phyloP scores from a whole-genome alignment of 2,329 filamentous ascomycete species.

The Aspergillus sp. region DNA sequence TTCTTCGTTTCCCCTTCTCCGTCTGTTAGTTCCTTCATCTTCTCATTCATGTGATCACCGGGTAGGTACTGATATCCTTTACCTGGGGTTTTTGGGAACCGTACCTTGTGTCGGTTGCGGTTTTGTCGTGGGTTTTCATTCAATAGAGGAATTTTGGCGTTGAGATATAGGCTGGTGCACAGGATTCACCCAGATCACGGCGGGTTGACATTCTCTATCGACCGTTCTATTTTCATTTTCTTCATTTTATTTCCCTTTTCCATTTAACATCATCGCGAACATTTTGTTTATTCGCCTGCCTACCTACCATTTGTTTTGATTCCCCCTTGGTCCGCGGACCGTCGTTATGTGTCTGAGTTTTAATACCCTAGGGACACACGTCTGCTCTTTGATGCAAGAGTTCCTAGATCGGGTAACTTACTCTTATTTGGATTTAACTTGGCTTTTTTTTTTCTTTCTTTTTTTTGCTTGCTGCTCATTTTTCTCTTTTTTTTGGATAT shows the following conservation, averaged over 20 bases:
- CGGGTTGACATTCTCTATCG: conserved; percentile 10
- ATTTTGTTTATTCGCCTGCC: conserved; percentile 3
- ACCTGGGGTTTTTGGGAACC: neutral
- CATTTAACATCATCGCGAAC: neutral
- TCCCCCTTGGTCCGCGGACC: conserved; percentile 7
- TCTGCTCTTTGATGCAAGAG: conserved; percentile 3
- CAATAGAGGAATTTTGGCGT: conserved; percentile 26
- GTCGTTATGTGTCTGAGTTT: conserved; percentile 20
- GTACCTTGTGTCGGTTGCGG: neutral
- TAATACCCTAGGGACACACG: conserved; percentile 22
- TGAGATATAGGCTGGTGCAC: conserved; percentile 20
- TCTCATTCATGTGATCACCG: neutral
- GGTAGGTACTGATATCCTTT: no score
- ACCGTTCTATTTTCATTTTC: neutral
- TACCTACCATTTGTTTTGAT: conserved; percentile 6
- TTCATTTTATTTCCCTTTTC: neutral
- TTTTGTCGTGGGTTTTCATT: conserved; percentile 1
- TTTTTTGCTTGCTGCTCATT: neutral
- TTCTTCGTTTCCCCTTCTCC: neutral
- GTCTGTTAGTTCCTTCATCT: neutral
- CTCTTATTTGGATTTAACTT: neutral
- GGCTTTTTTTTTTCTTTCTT: neutral
- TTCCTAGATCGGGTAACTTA: neutral
- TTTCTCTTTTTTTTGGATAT: neutral
- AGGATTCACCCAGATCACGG: conserved; percentile 5